Conservation (phyloP, 2,329 filamentous ascomycete species). For the Penicillium palitans region DNA sequence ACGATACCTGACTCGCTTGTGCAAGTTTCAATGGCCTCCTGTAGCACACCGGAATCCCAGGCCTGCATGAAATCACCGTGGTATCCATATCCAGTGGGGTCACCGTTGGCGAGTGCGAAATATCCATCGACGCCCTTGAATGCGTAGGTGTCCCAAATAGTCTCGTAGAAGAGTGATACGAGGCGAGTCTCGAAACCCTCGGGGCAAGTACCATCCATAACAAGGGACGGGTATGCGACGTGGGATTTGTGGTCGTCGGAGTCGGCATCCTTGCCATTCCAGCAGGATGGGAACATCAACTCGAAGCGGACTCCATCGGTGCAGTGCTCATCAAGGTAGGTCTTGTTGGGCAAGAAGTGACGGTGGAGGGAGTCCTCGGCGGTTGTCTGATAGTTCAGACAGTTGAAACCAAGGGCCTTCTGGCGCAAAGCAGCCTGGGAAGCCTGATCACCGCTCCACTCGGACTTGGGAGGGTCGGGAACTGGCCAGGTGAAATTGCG, state of each 20-base stretch:
- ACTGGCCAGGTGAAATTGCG: conserved; percentile 70
- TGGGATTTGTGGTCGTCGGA: conserved; percentile 60
- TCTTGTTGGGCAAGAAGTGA: conserved; percentile 78
- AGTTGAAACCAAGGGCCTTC: conserved; percentile 92
- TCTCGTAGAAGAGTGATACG: conserved; percentile 79
- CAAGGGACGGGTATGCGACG: conserved; percentile 74
- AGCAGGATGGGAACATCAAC: conserved; percentile 86
- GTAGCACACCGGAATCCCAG: conserved; percentile 70
- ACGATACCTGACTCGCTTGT: conserved; percentile 69
- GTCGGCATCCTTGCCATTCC: conserved; percentile 69
- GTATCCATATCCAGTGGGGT: conserved; percentile 72
- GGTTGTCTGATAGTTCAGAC: conserved; percentile 70
- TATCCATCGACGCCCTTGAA: conserved; percentile 64
- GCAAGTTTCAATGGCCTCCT: conserved; percentile 72
- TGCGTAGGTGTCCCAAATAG: conserved; percentile 72
- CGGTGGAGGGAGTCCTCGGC: conserved; percentile 76
- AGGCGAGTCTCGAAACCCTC: conserved; percentile 66
- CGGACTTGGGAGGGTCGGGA: conserved; percentile 67
- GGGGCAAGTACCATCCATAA: conserved; percentile 77
- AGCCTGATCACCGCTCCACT: conserved; percentile 64
- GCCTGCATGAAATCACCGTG: conserved; percentile 79
- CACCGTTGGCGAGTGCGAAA: conserved; percentile 77
- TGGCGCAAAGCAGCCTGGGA: conserved; percentile 72
- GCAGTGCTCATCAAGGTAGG: conserved; percentile 77
- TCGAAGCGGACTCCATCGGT: conserved; percentile 78